Conservation (phyloP, 1,284 basidiomycete genomes). For the Tetrapyrgos nigripes region DNA sequence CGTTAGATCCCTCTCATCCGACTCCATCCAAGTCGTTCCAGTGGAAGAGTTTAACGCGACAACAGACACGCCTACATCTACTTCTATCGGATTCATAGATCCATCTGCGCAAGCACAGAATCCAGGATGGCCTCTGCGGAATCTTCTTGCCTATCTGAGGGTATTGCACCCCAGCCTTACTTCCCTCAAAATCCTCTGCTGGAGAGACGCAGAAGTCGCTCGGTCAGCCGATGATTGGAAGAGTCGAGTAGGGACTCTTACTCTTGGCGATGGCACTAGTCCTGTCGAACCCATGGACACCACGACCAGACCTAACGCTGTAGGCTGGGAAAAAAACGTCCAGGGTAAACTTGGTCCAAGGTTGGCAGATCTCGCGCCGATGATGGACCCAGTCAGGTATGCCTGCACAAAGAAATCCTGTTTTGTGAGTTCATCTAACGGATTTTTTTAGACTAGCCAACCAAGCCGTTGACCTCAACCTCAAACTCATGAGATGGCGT, state of each 20-base stretch:
- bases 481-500: slow-evolving; percentile 98
- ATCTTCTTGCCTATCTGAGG: slow-evolving; percentile 85
- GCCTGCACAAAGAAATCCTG: slow-evolving; percentile 8
- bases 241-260: slow-evolving; percentile 65
- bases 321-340: slow-evolving; percentile 95
- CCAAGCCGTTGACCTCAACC: slow-evolving; percentile 95
- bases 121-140: slow-evolving; percentile 96
- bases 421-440: background rate
- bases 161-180: slow-evolving; percentile 57
- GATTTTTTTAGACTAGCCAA: slow-evolving; percentile 74
- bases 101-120: slow-evolving; percentile 81
- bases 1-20: slow-evolving; percentile 42
- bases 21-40: slow-evolving; percentile 47
- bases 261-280: slow-evolving; percentile 32
- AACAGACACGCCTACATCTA: slow-evolving; percentile 45
- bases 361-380: slow-evolving; percentile 91
- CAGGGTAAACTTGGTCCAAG: slow-evolving; percentile 84
- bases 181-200: slow-evolving; percentile 73
- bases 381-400: slow-evolving; percentile 91
- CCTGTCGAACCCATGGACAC: slow-evolving; percentile 18
- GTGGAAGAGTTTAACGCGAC: slow-evolving; percentile 61
- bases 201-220: slow-evolving; percentile 69
- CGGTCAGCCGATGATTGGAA: slow-evolving; percentile 52
- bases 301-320: slow-evolving; percentile 60
- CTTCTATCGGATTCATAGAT: slow-evolving; percentile 82